Percentiles rank a stretch among this genome's conserved stretches.
phyloP scores from a whole-genome alignment of 2,329 filamentous ascomycete genomes.

The Alternaria dauci region DNA sequence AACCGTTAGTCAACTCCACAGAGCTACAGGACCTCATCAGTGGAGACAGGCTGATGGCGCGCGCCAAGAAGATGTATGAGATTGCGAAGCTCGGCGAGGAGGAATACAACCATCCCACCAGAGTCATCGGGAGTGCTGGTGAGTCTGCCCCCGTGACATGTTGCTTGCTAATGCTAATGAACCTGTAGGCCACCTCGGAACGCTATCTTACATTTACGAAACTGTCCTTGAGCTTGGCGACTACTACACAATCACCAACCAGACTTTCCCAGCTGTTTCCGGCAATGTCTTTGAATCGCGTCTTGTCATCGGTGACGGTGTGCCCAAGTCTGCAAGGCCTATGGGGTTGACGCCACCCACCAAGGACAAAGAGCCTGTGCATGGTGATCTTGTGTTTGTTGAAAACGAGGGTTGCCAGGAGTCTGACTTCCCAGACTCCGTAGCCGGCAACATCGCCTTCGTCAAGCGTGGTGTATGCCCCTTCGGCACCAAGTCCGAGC shows the following conservation, averaged over 20 bases:
- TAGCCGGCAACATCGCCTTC: constrained; percentile 73
- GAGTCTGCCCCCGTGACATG: constrained; percentile 28
- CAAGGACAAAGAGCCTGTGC: constrained; percentile 48
- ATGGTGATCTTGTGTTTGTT: constrained; percentile 46
- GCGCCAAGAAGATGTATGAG: constrained; percentile 50
- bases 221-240: constrained; percentile 48
- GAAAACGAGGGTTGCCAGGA: constrained; percentile 45
- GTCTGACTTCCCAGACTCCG: constrained; percentile 67
- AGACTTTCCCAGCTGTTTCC: constrained; percentile 48
- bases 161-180: constrained; percentile 15
- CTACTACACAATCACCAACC: constrained; percentile 52
- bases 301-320: constrained; percentile 44
- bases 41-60: constrained; percentile 41
- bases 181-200: constrained; percentile 43
- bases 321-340: constrained; percentile 46
- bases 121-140: constrained; percentile 50
- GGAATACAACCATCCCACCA: constrained; percentile 55
- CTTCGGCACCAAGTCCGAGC: constrained; percentile 75
- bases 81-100: constrained; percentile 54
- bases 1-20: constrained; percentile 46
- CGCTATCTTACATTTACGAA: constrained; percentile 51
- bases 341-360: constrained; percentile 51
- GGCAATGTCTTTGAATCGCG: constrained; percentile 50
- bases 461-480: constrained; percentile 75
- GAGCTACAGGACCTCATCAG: constrained; percentile 49